A percentile compares a stretch with the other conserved stretches of the same genome.
Evolutionary conservation across 73 alveolate species (phyloP).

Genomic region (Paramecium sexaurelia): DNA sequence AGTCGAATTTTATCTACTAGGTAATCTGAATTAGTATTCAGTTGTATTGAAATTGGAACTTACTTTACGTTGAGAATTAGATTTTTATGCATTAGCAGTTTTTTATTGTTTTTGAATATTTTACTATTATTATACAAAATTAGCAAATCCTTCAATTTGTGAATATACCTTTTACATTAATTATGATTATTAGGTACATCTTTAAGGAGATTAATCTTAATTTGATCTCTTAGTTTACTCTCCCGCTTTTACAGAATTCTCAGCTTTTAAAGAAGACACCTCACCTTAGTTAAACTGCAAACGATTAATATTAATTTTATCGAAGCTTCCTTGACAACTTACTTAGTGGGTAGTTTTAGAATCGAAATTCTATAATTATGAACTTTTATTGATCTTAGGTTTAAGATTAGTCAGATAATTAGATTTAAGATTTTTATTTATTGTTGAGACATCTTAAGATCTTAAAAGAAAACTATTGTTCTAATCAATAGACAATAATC

Average conservation of each 20-base stretch:
- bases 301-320: not conserved
- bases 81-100: not conserved
- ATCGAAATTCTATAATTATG: not conserved
- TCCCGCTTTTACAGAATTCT: not conserved
- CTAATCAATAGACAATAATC: constrained; percentile 21
- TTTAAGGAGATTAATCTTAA: not conserved
- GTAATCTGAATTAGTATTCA: constrained; percentile 19
- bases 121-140: constrained; percentile 10
- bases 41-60: constrained; percentile 28
- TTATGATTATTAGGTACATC: not conserved
- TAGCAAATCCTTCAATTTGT: constrained; percentile 35
- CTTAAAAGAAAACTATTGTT: not conserved
- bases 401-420: not conserved
- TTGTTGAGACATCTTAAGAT: constrained; percentile 26
- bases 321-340: not conserved
- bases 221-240: not conserved
- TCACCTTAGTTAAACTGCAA: not conserved
- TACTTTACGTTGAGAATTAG: not conserved
- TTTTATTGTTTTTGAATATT: not conserved
- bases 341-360: not conserved
- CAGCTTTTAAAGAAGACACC: not conserved
- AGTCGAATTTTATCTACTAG: constrained; percentile 39
- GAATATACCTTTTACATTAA: not conserved
- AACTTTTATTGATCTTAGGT: not conserved
- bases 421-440: not conserved